Base-by-base conservation (phyloP, 2,329 filamentous ascomycete genomes). In the Fusarium sp. region DNA sequence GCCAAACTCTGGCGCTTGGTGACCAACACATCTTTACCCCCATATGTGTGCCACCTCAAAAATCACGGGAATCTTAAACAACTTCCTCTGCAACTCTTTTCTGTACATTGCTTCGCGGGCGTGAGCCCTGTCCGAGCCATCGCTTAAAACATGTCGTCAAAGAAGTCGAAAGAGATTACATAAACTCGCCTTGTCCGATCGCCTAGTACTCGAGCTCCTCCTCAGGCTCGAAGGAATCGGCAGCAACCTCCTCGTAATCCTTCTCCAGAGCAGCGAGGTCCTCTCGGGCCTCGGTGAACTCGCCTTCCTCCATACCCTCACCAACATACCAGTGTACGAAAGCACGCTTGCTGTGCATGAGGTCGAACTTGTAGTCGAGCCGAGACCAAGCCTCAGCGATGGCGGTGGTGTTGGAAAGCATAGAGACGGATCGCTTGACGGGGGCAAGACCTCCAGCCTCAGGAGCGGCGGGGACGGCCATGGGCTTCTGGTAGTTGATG, bases 281-380 rank as follows among this genome's bases (percentile, higher is more conserved):
- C 86, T 96, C 94, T 77, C 94, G 92, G 71, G 94, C 94, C 84
- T 96, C 94, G 73, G 91, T 93, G 86, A 96, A 96, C 84, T 96
- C 94, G 79, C 94, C 94, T 83, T 96, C 94, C 86, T 96, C 94
- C 94, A 96, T 96, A 85, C 94, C 94, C 86, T 96, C 94, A 75
- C 94, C 94, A 61, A 96, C 94, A 77, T 93, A 93, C 91, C 91
- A 93, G 85, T 93, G 91, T 51, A 93, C 91, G 78, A 93, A 93
- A 69, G 91, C 91, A 76, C 91, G 91, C 89, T 93, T 93, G 85
- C 88, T 91, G 88, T 93, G 92, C 91, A 93, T 93, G 79, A 93
- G 91, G 78, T 93, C 91, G 83, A 93, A 93, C 86, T 93, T 93
- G 87, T 92, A 86, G 84, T 92, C 90, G 55, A 93, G 88, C 73